These are phyloP conservation scores for Pinus albicaulis DNA, from an alignment of 75 land plant genomes.

Conservation along the genomic window DNA sequence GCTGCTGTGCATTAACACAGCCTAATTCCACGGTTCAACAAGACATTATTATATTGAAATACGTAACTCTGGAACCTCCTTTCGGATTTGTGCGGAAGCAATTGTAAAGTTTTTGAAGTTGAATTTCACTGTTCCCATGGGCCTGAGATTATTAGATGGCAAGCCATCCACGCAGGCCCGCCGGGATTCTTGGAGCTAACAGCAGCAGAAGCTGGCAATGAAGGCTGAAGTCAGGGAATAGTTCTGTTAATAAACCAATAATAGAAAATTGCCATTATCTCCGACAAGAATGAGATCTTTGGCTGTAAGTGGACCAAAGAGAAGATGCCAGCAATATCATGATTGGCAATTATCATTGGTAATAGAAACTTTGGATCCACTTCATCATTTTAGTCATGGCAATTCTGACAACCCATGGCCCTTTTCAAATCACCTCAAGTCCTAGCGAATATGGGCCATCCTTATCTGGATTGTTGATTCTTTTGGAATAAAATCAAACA, in stretches of 20 bases:
- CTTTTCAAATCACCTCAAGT: no score
- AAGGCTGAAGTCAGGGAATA: constrained; percentile 39
- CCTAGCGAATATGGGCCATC: no score
- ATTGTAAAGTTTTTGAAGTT: constrained; percentile 54
- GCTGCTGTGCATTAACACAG: no score
- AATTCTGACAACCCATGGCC: no score
- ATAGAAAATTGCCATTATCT: constrained; percentile 32
- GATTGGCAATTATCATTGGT: constrained; percentile 93
- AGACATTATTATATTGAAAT: no score
- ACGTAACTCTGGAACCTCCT: constrained; percentile 70
- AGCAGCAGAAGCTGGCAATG: constrained; percentile 29
- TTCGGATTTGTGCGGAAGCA: constrained; percentile 38
- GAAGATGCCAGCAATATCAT: constrained; percentile 49
- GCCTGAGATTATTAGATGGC: constrained; percentile 92
- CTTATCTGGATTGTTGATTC: no score
- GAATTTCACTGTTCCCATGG: constrained; percentile 62
- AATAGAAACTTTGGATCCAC: background rate
- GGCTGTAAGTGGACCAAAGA: constrained; percentile 80
- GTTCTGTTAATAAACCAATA: constrained; percentile 43
- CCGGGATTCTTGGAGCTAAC: constrained; percentile 56
- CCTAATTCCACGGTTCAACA: no score
- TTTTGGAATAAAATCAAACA: no score
- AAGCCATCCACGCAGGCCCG: constrained; percentile 41
- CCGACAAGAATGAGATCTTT: constrained; percentile 26
- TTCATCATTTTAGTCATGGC: no score